Conservation (phyloP, 2,329 filamentous ascomycete genomes). For the Penicillium rolfsii region DNA sequence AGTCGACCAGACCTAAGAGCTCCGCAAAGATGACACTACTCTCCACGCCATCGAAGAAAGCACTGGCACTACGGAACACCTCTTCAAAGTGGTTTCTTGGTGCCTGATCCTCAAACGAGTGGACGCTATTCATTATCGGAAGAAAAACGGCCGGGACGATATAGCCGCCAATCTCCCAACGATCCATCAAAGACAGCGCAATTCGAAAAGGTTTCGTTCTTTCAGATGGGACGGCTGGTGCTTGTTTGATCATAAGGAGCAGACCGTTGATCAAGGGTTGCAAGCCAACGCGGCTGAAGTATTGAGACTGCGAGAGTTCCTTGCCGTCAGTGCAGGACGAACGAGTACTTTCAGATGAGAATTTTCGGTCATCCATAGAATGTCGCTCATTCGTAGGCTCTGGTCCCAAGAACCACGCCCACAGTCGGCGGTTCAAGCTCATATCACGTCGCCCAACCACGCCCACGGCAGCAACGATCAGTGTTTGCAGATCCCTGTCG, state of each 20-base stretch:
- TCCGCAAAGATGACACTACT: constrained; percentile 91
- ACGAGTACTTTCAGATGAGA: constrained; percentile 34
- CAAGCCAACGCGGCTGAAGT: constrained; percentile 81
- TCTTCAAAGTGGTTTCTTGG: constrained; percentile 77
- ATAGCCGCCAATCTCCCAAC: constrained; percentile 92
- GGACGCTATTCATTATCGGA: constrained; percentile 78
- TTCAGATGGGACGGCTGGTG: constrained; percentile 62
- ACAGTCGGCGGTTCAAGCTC: constrained; percentile 93
- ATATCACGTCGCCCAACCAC: constrained; percentile 91
- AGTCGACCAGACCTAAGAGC: constrained; percentile 67
- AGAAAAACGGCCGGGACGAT: constrained; percentile 89
- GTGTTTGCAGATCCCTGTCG: constrained; percentile 73
- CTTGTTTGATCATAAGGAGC: constrained; percentile 71
- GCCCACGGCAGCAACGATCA: constrained; percentile 80
- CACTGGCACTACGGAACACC: constrained; percentile 86
- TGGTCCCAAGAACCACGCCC: constrained; percentile 92
- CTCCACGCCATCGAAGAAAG: constrained; percentile 97
- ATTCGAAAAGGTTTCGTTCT: constrained; percentile 85
- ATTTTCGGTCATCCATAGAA: constrained; percentile 35
- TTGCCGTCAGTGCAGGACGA: constrained; percentile 40
- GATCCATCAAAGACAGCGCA: constrained; percentile 94
- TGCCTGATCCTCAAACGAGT: constrained; percentile 69
- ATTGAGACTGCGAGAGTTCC: constrained; percentile 67
- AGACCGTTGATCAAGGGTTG: constrained; percentile 74
- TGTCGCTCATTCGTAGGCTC: constrained; percentile 53